Evolutionary conservation across 192 early-diverging fungal species (phyloP).

Genomic region (Powellomyces hirtus): DNA sequence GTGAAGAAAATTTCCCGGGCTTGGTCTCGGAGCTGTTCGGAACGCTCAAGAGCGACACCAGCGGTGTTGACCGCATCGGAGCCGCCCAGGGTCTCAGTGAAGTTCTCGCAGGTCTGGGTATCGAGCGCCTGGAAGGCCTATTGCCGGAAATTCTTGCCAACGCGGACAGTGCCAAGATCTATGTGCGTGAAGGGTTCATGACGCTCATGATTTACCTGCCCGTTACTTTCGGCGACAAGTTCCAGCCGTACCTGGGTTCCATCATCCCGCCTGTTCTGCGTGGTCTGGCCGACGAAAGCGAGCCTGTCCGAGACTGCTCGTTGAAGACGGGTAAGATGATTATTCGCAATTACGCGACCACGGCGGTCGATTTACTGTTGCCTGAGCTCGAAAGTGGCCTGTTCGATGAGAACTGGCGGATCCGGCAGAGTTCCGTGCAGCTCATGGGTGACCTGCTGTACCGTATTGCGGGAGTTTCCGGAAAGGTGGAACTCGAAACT

Average conservation of each 20-base stretch:
- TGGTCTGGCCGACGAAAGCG: slow-evolving; percentile 94
- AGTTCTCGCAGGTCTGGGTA: slow-evolving; percentile 84
- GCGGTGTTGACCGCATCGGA: slow-evolving; percentile 90
- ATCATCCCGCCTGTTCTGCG: slow-evolving; percentile 85
- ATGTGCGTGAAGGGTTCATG: slow-evolving; percentile 96
- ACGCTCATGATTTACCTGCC: slow-evolving; percentile 94
- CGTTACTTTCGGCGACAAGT: slow-evolving; percentile 88
- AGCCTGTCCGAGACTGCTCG: slow-evolving; percentile 89
- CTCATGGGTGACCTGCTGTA: slow-evolving; percentile 93
- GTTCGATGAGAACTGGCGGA: slow-evolving; percentile 93
- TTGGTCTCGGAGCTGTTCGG: slow-evolving; percentile 82
- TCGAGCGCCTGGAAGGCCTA: slow-evolving; percentile 79
- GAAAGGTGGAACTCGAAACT: slow-evolving; percentile 58
- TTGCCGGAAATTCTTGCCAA: slow-evolving; percentile 88
- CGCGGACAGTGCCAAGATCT: slow-evolving; percentile 64
- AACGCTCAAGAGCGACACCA: slow-evolving; percentile 86
- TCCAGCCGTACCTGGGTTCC: slow-evolving; percentile 84
- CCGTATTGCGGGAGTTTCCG: slow-evolving; percentile 83
- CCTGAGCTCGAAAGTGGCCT: slow-evolving; percentile 88
- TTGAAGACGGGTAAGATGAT: slow-evolving; percentile 91
- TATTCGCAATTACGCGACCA: slow-evolving; percentile 84
- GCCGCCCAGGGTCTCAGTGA: slow-evolving; percentile 97
- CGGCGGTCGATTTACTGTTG: slow-evolving; percentile 83
- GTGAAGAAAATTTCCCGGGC: slow-evolving; percentile 90
- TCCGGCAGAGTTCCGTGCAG: slow-evolving; percentile 90